Evolutionary conservation across 495 filamentous ascomycete genomes (phyloP).

Genomic region (Penicillium salamii): DNA sequence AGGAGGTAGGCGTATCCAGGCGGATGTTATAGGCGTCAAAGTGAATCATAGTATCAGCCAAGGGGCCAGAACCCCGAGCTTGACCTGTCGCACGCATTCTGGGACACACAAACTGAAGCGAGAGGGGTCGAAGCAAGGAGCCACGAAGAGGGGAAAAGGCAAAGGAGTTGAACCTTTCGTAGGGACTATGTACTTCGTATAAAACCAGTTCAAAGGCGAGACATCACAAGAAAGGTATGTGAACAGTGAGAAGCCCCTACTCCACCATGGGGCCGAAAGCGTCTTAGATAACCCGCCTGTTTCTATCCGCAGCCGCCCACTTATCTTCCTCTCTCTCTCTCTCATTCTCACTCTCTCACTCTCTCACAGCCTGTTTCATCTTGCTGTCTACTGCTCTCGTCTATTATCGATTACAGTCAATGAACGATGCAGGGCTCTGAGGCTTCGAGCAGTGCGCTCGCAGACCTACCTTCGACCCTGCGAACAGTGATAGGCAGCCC

Average conservation of each 20-base stretch:
- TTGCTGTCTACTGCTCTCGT: conserved; percentile 1
- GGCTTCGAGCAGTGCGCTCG: conserved; percentile 42
- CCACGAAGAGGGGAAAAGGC: conserved; percentile 16
- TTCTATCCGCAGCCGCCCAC: conserved; percentile 16
- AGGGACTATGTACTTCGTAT: too few relatives aligned
- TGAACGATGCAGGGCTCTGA: conserved; percentile 48
- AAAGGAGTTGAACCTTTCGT: conserved; percentile 15
- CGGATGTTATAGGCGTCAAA: conserved; percentile 34
- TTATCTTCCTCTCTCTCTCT: conserved; percentile 10
- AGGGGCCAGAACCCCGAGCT: conserved; percentile 3
- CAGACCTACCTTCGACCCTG: conserved; percentile 36
- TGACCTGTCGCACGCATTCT: conserved; percentile 15
- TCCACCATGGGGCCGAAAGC: conserved; percentile 24
- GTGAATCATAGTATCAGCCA: conserved; percentile 22
- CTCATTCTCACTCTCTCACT: too few relatives aligned
- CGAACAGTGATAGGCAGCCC: conserved; percentile 32
- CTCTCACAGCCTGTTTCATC: conserved; percentile 1
- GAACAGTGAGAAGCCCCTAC: neutral
- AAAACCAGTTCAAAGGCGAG: too few relatives aligned
- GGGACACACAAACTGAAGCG: neutral
- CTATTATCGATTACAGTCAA: conserved; percentile 23
- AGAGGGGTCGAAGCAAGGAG: conserved; percentile 24
- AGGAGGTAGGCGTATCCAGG: conserved; percentile 27
- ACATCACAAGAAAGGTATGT: neutral
- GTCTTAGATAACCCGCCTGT: conserved; percentile 23